Evolutionary conservation across 2,329 filamentous ascomycete genomes (phyloP), one percentile per base, ranked within the genome.

Genomic region (Sporothrix dimorphospora): DNA sequence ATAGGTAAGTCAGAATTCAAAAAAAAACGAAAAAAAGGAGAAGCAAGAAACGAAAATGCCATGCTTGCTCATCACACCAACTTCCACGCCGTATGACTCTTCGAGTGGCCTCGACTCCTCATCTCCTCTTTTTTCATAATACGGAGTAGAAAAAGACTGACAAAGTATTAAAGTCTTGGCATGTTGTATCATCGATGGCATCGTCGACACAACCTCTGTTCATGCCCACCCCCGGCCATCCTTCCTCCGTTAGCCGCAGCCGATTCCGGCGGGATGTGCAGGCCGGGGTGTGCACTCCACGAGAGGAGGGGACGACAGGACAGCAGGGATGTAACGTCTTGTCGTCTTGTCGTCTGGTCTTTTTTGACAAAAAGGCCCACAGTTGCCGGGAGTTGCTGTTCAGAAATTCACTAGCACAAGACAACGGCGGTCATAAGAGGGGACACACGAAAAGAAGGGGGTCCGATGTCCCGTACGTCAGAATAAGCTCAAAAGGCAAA

Each of bases 251-350:
- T 65, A 45, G 59, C 59, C 12, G 30, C 30, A 27, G n/a, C 59
- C 59, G 59, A 65, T 65, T 65, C 59, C 59, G 59, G 59, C 59
- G 21, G 53, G 59, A 27, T 45, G 38, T 65, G 38, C 21, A 65
- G 59, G 38, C 38, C 59, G 53, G 53, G 59, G 59, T 45, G 59
- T 45, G 12, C 21, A 27, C 38, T 27, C 38, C n/a, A 65, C 27
- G 21, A 40, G 8, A 30, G 7, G 55, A 40, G 8, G 19, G 3
- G 8, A 19, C 6, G 34, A 34, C 4, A 12, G n/a, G n/a, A 14
- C 19, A n/a, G 30, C 34, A 42, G n/a, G 59, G 57, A 38, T 24
- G 59, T 40, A n/a, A n/a, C n/a, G 34, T 63, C 34, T 42, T 21
- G 34, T 40, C 57, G 30, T 59, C 30, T 59, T 45, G 8, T n/a